A percentile compares a stretch with the other conserved stretches of the same genome.
These are phyloP conservation scores for Phanerodontia chrysosporium DNA, from an alignment of 768 basidiomycete genomes.

Conservation along the genomic window DNA sequence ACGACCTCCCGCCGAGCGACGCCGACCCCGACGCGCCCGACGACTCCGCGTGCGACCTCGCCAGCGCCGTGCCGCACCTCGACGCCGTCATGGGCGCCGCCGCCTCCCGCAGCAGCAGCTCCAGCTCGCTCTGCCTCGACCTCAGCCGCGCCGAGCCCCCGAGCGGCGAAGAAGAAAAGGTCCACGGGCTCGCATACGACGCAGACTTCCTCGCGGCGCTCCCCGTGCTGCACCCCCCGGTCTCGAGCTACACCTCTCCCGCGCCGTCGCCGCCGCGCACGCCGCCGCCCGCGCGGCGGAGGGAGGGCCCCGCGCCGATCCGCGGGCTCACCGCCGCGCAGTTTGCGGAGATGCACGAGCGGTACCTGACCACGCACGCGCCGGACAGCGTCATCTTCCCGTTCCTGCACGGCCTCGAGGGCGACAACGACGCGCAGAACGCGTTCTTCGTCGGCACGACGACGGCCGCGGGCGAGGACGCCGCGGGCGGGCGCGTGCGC, in stretches of 20 bases:
- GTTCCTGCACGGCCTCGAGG: slow-evolving; percentile 84
- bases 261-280: background rate
- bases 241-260: background rate
- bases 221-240: slow-evolving; percentile 15
- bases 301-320: slow-evolving; percentile 19
- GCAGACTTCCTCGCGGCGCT: slow-evolving; percentile 18
- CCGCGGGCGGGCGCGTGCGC: slow-evolving; percentile 9
- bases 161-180: background rate
- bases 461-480: background rate
- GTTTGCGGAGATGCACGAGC: slow-evolving; percentile 59
- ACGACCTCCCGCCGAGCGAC: background rate
- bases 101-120: background rate
- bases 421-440: slow-evolving; percentile 75
- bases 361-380: slow-evolving; percentile 64
- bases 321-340: slow-evolving; percentile 38
- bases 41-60: background rate
- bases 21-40: background rate
- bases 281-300: background rate
- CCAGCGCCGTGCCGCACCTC: background rate
- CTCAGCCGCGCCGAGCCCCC: background rate
- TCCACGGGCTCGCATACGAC: slow-evolving; percentile 20
- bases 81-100: background rate
- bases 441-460: slow-evolving; percentile 60
- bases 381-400: slow-evolving; percentile 84
- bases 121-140: background rate